Evolutionary conservation across 2,329 filamentous ascomycete species (phyloP), one percentile per base, ranked within the genome.

Genomic region (Paecilomyces niveus): DNA sequence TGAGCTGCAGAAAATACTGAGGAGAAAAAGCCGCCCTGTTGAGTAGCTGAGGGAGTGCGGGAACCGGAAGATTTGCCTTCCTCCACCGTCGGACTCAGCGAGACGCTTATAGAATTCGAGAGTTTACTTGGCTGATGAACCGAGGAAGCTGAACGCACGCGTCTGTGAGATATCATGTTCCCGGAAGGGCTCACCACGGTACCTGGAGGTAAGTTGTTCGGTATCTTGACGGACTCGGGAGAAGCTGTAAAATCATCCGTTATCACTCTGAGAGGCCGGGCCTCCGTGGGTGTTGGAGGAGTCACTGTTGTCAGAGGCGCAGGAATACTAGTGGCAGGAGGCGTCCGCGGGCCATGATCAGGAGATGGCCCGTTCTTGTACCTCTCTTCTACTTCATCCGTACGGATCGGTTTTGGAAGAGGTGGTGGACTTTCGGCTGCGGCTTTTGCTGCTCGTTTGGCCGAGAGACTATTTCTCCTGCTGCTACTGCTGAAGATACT

Each of bases 1-100:
- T 97, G 93, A 18, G 94, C 94, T 53, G 89, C 93, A 49, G 91
- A 93, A 63, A 99, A 85, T 70, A 99, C 89, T 26, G 90, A 92
- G 3, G 91, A 96, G 75, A 99, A 97, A 78, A 99, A 97, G 0
- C 92, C 87, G 32, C 74, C 74, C 57, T 76, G 76, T 54, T 76
- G 74, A 32, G 74, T 76, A n/a, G 84, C 81, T 31, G 83, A 79
- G 33, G 85, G 68, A 65, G 83, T 80, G 61, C 84, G 85, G n/a
- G 78, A 70, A 58, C 73, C 67, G 63, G 79, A 55, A 62, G 75
- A 61, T 61, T 74, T 74, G 3, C 74, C 68, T 66, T 87, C 87
- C 72, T 97, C 92, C 39, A 85, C 80, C 0, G 87, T 89, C 7
- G 92, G 90, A 2, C 92, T 89, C 56, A 94, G 78, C 8, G 92